Evolutionary conservation across 495 filamentous ascomycete species (phyloP).

Genomic region (Penicillium argentinense): DNA sequence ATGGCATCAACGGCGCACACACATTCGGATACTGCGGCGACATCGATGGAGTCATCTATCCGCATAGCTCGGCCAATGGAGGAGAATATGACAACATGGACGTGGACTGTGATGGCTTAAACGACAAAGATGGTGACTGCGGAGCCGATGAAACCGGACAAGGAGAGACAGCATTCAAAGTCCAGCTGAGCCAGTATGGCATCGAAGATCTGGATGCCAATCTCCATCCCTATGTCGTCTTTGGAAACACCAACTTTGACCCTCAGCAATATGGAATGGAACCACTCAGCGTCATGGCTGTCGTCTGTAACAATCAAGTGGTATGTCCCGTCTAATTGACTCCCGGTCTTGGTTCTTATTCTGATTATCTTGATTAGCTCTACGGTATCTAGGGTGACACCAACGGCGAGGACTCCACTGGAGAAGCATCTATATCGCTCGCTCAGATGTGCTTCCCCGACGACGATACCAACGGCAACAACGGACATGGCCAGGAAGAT

Average conservation of each 20-base stretch:
- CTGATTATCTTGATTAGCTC: conserved; percentile 30
- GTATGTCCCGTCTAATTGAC: conserved; percentile 23
- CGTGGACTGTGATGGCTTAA: conserved; percentile 66
- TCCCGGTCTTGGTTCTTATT: background rate
- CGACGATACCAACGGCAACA: conserved; percentile 44
- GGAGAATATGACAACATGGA: conserved; percentile 53
- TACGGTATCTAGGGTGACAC: conserved; percentile 70
- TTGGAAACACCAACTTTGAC: conserved; percentile 61
- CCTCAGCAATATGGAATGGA: conserved; percentile 52
- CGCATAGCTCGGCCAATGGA: conserved; percentile 21
- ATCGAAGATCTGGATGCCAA: conserved; percentile 60
- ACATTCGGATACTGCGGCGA: conserved; percentile 31
- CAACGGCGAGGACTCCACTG: conserved; percentile 55
- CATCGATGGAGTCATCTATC: conserved; percentile 29
- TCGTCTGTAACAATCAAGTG: conserved; percentile 58
- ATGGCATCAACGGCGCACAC: conserved; percentile 14
- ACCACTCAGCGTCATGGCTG: conserved; percentile 62
- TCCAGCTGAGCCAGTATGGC: conserved; percentile 41
- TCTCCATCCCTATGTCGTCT: conserved; percentile 64
- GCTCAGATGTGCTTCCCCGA: conserved; percentile 57
- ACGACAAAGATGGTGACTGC: conserved; percentile 49
- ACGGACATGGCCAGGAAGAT: conserved; percentile 48
- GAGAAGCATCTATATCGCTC: conserved; percentile 58
- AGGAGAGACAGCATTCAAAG: conserved; percentile 53
- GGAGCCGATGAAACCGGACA: conserved; percentile 52